Percentiles rank a stretch among this genome's conserved stretches.
Evolutionary conservation across 345 rosid genomes (phyloP).

Genomic region (Brassica cretica): DNA sequence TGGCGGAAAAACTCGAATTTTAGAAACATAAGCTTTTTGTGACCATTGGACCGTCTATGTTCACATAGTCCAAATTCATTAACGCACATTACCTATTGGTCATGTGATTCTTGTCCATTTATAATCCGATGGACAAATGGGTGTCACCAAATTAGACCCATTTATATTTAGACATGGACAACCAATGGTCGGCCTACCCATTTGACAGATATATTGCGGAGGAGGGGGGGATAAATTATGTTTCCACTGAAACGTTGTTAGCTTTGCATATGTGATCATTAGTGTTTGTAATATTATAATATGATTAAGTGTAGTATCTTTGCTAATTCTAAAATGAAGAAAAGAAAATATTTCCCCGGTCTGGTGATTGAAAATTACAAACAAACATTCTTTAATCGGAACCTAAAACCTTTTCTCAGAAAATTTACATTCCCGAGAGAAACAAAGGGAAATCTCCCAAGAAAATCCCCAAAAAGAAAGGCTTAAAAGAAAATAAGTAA

Average conservation of each 20-base stretch:
- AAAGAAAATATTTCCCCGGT: neutral
- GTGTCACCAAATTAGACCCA: too few species aligned
- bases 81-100: too few species aligned
- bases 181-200: too few species aligned
- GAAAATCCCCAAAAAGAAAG: neutral
- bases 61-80: too few species aligned
- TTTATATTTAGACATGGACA: too few species aligned
- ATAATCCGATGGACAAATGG: too few species aligned
- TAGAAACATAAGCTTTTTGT: too few species aligned
- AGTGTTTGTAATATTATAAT: neutral
- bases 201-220: too few species aligned
- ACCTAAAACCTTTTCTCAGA: constrained; percentile 22
- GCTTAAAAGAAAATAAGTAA: constrained; percentile 11
- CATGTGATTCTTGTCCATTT: too few species aligned
- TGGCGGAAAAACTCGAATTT: too few species aligned
- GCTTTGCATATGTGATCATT: neutral
- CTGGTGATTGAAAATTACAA: neutral
- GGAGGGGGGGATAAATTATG: neutral
- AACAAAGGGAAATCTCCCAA: neutral
- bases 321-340: neutral
- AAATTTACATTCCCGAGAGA: constrained; percentile 49
- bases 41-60: too few species aligned
- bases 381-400: neutral
- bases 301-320: neutral
- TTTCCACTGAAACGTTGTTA: neutral